Conservation (phyloP, 306 rosid genomes). For the Chamaecrista fasciculata region DNA sequence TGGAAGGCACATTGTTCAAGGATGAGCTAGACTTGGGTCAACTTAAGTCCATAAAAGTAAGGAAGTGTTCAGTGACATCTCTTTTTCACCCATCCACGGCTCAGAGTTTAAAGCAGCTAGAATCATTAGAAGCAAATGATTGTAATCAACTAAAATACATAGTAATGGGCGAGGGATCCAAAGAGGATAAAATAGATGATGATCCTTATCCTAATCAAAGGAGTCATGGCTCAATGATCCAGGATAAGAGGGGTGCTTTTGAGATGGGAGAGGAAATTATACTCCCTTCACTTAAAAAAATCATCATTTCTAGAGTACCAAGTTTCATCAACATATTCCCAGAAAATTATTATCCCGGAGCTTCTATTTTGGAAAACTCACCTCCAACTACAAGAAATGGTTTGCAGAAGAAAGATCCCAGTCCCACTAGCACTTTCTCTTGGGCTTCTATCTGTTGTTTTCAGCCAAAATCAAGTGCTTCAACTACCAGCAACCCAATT, state of each 20-base stretch:
- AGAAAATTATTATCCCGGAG: neutral
- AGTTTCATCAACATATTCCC: neutral
- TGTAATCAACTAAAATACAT: neutral
- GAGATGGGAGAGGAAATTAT: neutral
- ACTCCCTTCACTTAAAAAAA: neutral
- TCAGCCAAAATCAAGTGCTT: neutral
- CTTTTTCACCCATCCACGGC: neutral
- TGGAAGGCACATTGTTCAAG: neutral
- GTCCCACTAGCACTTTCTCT: neutral
- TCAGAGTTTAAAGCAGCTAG: conserved; percentile 1
- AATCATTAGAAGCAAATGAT: neutral
- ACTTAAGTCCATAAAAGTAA: neutral
- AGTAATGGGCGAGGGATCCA: neutral
- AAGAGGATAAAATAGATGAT: neutral
- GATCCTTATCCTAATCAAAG: neutral
- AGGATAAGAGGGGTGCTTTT: neutral
- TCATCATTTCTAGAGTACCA: neutral
- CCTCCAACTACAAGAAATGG: neutral
- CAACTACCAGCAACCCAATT: too few relatives aligned
- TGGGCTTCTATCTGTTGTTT: neutral
- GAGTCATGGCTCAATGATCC: conserved; percentile 3
- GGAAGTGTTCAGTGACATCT: neutral
- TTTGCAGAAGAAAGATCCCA: neutral
- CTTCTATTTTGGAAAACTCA: neutral
- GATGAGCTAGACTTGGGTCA: neutral